phyloP scores from a whole-genome alignment of 345 rosid species.

The Populus davidiana region DNA sequence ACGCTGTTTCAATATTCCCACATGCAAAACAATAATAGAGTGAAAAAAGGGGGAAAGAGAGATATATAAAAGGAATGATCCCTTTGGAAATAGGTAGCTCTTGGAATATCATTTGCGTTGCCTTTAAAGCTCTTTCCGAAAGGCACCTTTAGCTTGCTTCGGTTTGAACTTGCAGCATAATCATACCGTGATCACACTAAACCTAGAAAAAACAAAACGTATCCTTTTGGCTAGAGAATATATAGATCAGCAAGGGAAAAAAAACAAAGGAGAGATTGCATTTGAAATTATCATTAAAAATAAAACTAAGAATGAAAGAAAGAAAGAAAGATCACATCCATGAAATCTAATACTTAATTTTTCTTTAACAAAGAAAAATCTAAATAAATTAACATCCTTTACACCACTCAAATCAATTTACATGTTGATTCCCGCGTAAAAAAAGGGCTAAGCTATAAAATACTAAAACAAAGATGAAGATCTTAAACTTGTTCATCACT shows the following conservation, averaged over 20 bases:
- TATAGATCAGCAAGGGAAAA: background rate
- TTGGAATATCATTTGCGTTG: background rate
- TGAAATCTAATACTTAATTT: no score
- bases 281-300: no score
- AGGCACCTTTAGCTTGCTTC: background rate
- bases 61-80: background rate
- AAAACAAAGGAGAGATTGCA: no score
- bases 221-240: background rate
- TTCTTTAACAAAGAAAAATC: no score
- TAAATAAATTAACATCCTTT: background rate
- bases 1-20: background rate
- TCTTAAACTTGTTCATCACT: background rate
- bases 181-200: background rate
- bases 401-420: background rate
- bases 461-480: background rate
- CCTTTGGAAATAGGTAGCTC: background rate
- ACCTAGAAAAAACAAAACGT: background rate
- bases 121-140: background rate
- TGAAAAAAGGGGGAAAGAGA: no score
- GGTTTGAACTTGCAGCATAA: background rate
- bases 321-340: background rate
- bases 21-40: background rate
- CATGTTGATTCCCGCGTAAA: background rate
- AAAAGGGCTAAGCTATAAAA: background rate
- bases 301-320: no score